Percentiles rank a stretch among this genome's conserved stretches.
Evolutionary conservation across 768 basidiomycete species (phyloP).

Genomic region (Chalciporus sphaerocephalus): DNA sequence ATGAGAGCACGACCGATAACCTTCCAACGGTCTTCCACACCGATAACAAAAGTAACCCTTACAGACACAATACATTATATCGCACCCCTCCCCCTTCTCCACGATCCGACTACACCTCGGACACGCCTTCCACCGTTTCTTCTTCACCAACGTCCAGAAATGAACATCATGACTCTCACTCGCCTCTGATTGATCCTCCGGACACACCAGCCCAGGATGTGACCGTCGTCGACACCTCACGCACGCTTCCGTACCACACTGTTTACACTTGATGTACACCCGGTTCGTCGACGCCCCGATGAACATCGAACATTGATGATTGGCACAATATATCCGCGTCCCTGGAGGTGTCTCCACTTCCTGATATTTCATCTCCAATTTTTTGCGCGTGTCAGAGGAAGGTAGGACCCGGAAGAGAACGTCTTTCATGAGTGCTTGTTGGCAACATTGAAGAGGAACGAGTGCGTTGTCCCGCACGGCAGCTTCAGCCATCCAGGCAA

Average conservation of each 20-base stretch:
- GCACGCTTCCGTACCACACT: background rate
- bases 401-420: background rate
- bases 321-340: background rate
- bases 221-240: background rate
- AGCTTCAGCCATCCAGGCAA: background rate
- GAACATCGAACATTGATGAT: background rate
- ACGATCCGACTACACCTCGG: too few relatives aligned
- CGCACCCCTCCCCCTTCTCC: too few relatives aligned
- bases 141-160: too few relatives aligned
- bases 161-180: too few relatives aligned
- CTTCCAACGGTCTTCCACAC: too few relatives aligned
- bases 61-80: too few relatives aligned
- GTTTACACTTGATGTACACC: background rate
- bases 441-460: background rate
- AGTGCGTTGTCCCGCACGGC: background rate
- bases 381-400: background rate
- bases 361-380: background rate
- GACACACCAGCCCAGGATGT: too few relatives aligned
- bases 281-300: background rate
- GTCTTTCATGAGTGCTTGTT: background rate
- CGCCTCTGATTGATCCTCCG: too few relatives aligned
- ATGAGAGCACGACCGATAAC: too few relatives aligned
- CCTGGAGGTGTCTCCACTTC: background rate
- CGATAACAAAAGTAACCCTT: too few relatives aligned
- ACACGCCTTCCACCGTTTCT: too few relatives aligned